These are phyloP conservation scores for Echium plantagineum DNA, from an alignment of 257 asterid genomes.

Conservation along the genomic window DNA sequence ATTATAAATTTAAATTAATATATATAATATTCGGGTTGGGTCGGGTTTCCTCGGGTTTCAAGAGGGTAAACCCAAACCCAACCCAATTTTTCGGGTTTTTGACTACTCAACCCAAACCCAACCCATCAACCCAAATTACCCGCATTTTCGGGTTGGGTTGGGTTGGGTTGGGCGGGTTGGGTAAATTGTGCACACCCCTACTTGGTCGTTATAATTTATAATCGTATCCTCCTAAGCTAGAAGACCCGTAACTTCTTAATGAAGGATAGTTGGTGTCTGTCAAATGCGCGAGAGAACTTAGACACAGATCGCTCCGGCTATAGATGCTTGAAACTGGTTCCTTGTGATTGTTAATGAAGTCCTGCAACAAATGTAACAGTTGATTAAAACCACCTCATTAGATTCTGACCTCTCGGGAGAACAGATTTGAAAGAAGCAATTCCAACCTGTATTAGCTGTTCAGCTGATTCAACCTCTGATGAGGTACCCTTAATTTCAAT, in stretches of 20 bases:
- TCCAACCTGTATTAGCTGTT: conserved; percentile 70
- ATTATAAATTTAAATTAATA: too few species aligned
- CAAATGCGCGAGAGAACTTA: conserved; percentile 48
- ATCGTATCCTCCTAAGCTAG: conserved; percentile 58
- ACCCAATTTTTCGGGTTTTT: too few species aligned
- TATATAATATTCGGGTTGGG: too few species aligned
- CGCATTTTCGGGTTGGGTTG: too few species aligned
- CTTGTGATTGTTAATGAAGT: conserved; percentile 46
- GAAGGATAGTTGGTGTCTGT: conserved; percentile 46
- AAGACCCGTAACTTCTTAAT: conserved; percentile 51
- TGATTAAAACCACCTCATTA: not conserved
- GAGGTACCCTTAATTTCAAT: conserved; percentile 85
- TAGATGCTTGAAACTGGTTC: conserved; percentile 33
- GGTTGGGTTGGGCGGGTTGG: too few species aligned
- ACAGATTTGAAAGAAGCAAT: not conserved
- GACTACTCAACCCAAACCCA: too few species aligned
- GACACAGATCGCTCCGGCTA: conserved; percentile 30
- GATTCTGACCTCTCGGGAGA: not conserved
- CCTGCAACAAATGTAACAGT: conserved; percentile 28
- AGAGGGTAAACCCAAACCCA: too few species aligned
- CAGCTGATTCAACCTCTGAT: conserved; percentile 68
- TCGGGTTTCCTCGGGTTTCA: too few species aligned
- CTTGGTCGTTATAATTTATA: too few species aligned
- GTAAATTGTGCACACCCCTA: too few species aligned
- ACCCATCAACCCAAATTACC: too few species aligned